Conservation (phyloP, 306 rosid genomes). For the Clitoria ternatea region DNA sequence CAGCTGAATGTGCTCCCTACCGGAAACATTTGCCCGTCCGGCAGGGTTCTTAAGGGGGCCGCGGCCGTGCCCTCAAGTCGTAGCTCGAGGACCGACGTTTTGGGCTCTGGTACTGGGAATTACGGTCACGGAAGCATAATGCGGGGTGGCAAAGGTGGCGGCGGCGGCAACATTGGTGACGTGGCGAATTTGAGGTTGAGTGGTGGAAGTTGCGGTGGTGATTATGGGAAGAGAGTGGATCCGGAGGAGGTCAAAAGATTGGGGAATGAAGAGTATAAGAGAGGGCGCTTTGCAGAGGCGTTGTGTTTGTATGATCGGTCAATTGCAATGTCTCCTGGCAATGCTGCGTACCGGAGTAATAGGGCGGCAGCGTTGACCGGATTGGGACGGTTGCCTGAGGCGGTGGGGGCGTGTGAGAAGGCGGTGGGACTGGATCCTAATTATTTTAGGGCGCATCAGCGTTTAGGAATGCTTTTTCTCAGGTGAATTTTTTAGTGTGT, state of each 20-base stretch:
- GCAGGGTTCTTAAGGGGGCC: slow-evolving; percentile 54
- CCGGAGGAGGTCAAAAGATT: slow-evolving; percentile 75
- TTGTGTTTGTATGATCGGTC: slow-evolving; percentile 67
- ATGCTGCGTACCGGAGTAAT: slow-evolving; percentile 72
- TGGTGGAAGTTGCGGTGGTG: slow-evolving; percentile 20
- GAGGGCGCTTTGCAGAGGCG: slow-evolving; percentile 61
- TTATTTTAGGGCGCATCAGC: slow-evolving; percentile 73
- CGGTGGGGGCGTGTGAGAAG: slow-evolving; percentile 68
- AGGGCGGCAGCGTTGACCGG: slow-evolving; percentile 82
- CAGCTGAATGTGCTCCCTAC: slow-evolving; percentile 53
- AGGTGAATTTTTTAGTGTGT: slow-evolving; percentile 37
- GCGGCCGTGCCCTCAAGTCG: slow-evolving; percentile 38
- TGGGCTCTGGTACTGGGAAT: slow-evolving; percentile 72
- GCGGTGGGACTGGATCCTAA: slow-evolving; percentile 75
- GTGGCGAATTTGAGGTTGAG: slow-evolving; percentile 3
- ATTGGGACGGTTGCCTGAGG: slow-evolving; percentile 59
- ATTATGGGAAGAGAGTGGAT: slow-evolving; percentile 44
- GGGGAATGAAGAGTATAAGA: slow-evolving; percentile 70
- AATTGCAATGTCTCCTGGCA: slow-evolving; percentile 56
- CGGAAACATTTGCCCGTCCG: slow-evolving; percentile 79
- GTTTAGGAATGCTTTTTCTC: slow-evolving; percentile 60
- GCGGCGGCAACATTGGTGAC: not conserved
- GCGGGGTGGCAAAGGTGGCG: slow-evolving; percentile 54
- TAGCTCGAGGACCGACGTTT: slow-evolving; percentile 48
- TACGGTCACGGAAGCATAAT: slow-evolving; percentile 91